Conservation (phyloP, 805 yeast species). For the Ogataea pignaliae region DNA sequence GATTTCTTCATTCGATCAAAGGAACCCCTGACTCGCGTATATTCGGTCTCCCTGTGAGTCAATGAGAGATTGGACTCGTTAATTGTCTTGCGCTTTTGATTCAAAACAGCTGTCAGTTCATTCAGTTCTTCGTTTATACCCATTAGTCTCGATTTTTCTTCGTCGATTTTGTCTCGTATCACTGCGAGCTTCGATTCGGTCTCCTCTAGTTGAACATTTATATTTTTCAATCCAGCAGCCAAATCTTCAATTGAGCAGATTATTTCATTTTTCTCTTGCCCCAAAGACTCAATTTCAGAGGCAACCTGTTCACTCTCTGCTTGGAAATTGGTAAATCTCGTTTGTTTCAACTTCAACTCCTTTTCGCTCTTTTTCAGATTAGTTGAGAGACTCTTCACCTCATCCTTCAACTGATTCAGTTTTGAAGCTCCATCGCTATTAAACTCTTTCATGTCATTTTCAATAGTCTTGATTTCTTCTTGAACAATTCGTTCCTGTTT, state of each 20-base stretch:
- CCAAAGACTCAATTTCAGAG: conserved; percentile 46
- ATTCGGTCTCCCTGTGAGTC: conserved; percentile 50
- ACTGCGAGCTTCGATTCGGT: conserved; percentile 24
- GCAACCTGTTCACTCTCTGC: conserved; percentile 66
- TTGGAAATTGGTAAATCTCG: conserved; percentile 56
- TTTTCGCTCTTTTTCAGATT: conserved; percentile 35
- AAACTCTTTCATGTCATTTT: conserved; percentile 79
- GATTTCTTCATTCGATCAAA: conserved; percentile 27
- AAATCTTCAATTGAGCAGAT: conserved; percentile 33
- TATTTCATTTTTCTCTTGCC: conserved; percentile 38
- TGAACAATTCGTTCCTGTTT: conserved; percentile 29
- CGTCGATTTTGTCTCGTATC: conserved; percentile 37
- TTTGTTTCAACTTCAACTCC: conserved; percentile 43
- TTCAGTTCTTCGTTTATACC: conserved; percentile 75
- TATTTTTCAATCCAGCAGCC: conserved; percentile 19
- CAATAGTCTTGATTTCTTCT: conserved; percentile 48
- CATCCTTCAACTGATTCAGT: conserved; percentile 56
- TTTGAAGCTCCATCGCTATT: conserved; percentile 75
- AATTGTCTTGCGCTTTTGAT: conserved; percentile 38
- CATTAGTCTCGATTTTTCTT: conserved; percentile 52
- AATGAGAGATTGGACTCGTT: conserved; percentile 47
- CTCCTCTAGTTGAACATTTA: conserved; percentile 26
- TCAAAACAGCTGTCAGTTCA: conserved; percentile 48
- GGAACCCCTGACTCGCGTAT: conserved; percentile 33
- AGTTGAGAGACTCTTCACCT: conserved; percentile 38